Base-by-base conservation (phyloP, 2,329 filamentous ascomycete genomes). In the Diaporthe citriasiana region DNA sequence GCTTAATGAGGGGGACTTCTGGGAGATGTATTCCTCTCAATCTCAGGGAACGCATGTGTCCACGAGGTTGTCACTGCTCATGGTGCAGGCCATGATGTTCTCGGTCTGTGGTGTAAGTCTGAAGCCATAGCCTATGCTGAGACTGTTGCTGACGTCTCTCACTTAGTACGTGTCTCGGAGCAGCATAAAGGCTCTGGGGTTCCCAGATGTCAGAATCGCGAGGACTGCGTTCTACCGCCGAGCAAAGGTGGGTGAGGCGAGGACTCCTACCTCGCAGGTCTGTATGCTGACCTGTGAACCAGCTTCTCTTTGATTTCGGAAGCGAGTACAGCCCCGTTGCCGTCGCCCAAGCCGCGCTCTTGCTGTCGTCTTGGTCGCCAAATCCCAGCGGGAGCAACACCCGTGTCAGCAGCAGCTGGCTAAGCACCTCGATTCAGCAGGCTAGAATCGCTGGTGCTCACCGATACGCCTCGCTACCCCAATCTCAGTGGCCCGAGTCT, bases 351-450 rank as follows among this genome's bases (percentile, higher is more conserved):
- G 82, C 84, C 1, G 82, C 84, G 0, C 79, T 87, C 4, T 81
- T 87, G 15, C 82, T 87, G 33, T 84, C 84, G 25, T 85, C 83
- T 75, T 86, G 84, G 84, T 83, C 83, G 0, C 79, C 81, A 30
- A 78, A 71, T 30, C 30, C 56, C 3, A 65, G 27, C 19, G 27
- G 74, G 70, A 6, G 79, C 78, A 8, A 80, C 80, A 19, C 81
- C 81, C 6, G 79, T 80, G 35, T 50, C 40, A 73, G 53, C 45
- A 86, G 85, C 8, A 83, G 83, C 6, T 89, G 87, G 87, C 82
- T 89, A 2, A 82, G 83, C 30, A 82, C 84, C 50, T 86, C 86
- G 2, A 88, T 89, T 65, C 84, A 88, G 76, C 86, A 87, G 71
- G 87, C 87, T 1, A 85, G 84, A 73, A 82, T 82, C 25, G 83